These are phyloP conservation scores for Neopestalotiopsis sp. DNA, from an alignment of 2,329 filamentous ascomycete genomes.

Conservation along the genomic window DNA sequence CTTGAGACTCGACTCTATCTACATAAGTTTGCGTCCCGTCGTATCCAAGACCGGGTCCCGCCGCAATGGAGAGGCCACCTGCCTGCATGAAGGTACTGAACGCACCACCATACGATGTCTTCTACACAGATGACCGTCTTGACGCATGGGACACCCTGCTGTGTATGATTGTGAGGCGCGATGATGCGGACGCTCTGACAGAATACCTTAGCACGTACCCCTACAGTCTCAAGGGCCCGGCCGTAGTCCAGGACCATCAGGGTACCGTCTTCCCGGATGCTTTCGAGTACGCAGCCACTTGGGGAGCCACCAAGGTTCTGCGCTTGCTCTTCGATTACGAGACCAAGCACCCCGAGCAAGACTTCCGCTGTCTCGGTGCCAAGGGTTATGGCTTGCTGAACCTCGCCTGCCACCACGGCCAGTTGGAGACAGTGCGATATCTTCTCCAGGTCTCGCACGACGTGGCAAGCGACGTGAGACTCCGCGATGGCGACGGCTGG, in stretches of 20 bases:
- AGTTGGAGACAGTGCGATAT: constrained; percentile 1
- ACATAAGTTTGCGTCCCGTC: neutral
- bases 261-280: constrained; percentile 3
- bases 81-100: neutral
- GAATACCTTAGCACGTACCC: constrained; percentile 5
- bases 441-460: constrained; percentile 1
- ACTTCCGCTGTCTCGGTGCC: constrained; percentile 3
- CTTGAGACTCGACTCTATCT: neutral
- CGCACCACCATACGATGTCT: neutral
- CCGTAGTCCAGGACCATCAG: neutral
- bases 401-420: neutral
- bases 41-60: neutral
- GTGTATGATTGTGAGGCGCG: neutral
- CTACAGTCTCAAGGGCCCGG: neutral
- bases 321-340: neutral
- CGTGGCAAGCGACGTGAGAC: neutral
- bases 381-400: constrained; percentile 4
- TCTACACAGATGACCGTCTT: neutral
- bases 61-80: neutral
- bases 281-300: constrained; percentile 5
- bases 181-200: neutral
- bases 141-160: neutral
- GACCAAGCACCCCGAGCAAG: neutral
- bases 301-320: constrained; percentile 1
- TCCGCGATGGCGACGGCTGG: constrained; percentile 1